Evolutionary conservation across 1,139 yeast genomes (phyloP), one percentile per base, ranked within the genome.

Genomic region (Arxiozyma telluris): DNA sequence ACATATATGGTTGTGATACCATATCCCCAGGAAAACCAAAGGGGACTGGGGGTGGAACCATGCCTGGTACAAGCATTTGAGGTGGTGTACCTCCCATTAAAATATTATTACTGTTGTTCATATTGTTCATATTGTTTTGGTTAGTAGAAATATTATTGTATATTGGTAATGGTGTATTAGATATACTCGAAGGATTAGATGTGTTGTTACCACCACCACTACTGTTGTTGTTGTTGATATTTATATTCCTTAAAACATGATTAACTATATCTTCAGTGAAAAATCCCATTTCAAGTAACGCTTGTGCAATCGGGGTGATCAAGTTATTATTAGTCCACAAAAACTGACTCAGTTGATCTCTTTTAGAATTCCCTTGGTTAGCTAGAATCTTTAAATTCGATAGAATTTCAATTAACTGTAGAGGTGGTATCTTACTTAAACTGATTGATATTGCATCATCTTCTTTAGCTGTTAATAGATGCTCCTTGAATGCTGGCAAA

Each of bases 241-340:
- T 48, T 63, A 47, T 50, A 57, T 43, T 61, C 46, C 62, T 65
- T 61, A 72, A 64, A 4, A 77, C 75, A 48, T 73, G 79, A 42
- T 76, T 74, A 30, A 85, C 81, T 21, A 83, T 84, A 45, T 81
- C 83, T 45, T 77, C 75, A 65, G 84, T 87, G 39, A 85, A 80
- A 50, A 85, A 75, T 0, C 93, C 94, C 91, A 85, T 84, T 50
- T 84, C 73, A n/a, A 85, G 68, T 57, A 86, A 72, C 2, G 89
- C 87, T 65, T 86, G 93, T 0, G 90, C 81, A 0, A 87, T 82
- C 1, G 87, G 76, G 2, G 81, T 72, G 4, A 89, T 84, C 49
- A 84, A 71, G 51, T 80, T 76, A 3, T 85, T 82, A 45, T 82
- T 78, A 41, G 81, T 73, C 55, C 74, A 79, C 56, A 82, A 74